Conservation (phyloP, 495 filamentous ascomycete species). For the Talaromyces thailandensis region DNA sequence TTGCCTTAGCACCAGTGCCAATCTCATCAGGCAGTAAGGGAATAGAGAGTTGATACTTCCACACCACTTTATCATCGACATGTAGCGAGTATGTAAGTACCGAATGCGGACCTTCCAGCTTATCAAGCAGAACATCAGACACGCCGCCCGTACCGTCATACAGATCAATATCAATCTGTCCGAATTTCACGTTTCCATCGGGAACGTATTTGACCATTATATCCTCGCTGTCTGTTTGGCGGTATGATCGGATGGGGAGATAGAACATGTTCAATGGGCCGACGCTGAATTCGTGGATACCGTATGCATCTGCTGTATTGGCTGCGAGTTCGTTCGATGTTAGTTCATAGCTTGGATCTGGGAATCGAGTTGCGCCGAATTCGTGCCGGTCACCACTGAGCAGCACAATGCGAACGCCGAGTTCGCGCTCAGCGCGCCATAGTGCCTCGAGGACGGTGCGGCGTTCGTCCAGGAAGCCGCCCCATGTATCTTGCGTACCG, state of each 20-base stretch:
- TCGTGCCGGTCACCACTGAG: slow-evolving; percentile 89
- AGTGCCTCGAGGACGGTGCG: slow-evolving; percentile 74
- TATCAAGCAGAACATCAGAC: slow-evolving; percentile 27
- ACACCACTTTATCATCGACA: slow-evolving; percentile 68
- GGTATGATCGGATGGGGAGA: slow-evolving; percentile 74
- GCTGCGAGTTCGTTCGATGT: slow-evolving; percentile 14
- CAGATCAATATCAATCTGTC: slow-evolving; percentile 73
- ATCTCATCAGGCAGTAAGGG: slow-evolving; percentile 13
- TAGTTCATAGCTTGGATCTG: slow-evolving; percentile 46
- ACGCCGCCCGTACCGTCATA: slow-evolving; percentile 29
- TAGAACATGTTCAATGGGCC: slow-evolving; percentile 92
- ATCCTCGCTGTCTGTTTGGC: slow-evolving; percentile 68
- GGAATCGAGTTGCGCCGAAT: slow-evolving; percentile 86
- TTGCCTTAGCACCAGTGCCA: background rate
- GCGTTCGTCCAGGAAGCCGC: slow-evolving; percentile 75
- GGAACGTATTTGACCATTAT: slow-evolving; percentile 78
- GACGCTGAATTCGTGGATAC: slow-evolving; percentile 80
- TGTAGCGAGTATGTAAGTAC: slow-evolving; percentile 75
- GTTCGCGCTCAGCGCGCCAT: slow-evolving; percentile 66
- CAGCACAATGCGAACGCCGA: slow-evolving; percentile 69
- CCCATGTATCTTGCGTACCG: slow-evolving; percentile 82
- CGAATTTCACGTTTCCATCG: slow-evolving; percentile 84
- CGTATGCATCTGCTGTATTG: slow-evolving; percentile 26
- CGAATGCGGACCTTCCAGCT: slow-evolving; percentile 28
- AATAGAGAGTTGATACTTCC: slow-evolving; percentile 49